Evolutionary conservation across 441 rosid genomes (phyloP).

Genomic region (Erodium texanum): DNA sequence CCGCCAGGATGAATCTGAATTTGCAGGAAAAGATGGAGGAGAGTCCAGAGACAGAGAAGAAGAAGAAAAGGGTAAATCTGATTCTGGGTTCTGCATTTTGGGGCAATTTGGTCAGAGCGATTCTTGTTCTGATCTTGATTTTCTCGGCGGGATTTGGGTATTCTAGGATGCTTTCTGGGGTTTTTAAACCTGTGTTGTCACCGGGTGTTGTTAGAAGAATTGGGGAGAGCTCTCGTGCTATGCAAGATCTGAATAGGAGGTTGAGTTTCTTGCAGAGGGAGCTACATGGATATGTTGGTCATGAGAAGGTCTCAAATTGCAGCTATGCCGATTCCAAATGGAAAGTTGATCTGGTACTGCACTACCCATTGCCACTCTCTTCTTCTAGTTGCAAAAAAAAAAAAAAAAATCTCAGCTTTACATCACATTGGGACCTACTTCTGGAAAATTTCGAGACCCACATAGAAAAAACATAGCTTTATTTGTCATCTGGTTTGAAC

Average conservation of each 20-base stretch:
- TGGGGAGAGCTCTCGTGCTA: conserved; percentile 40
- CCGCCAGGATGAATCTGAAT: conserved; percentile 22
- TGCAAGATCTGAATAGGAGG: conserved; percentile 29
- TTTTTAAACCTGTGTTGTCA: conserved; percentile 37
- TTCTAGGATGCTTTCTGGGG: conserved; percentile 26
- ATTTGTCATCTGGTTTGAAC: not conserved
- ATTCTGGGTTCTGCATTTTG: not conserved
- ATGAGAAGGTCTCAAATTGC: conserved; percentile 40
- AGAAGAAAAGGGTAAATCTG: conserved; percentile 18
- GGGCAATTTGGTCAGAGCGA: conserved; percentile 19
- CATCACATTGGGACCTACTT: not conserved
- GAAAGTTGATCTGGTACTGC: conserved; percentile 55
- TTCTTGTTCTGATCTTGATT: conserved; percentile 30
- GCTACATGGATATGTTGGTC: conserved; percentile 28
- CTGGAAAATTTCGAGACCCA: not conserved
- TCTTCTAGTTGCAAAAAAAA: not conserved
- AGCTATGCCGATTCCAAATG: conserved; percentile 44
- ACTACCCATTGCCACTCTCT: not conserved
- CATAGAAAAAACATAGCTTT: not conserved
- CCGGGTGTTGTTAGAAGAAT: conserved; percentile 34
- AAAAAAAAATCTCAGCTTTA: not conserved
- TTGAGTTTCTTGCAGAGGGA: conserved; percentile 43
- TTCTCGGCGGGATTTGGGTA: conserved; percentile 36
- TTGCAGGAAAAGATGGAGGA: conserved; percentile 1
- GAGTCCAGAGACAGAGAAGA: conserved; percentile 4